Evolutionary conservation across 495 filamentous ascomycete species (phyloP).

Genomic region (Penicillium simplicissimum): DNA sequence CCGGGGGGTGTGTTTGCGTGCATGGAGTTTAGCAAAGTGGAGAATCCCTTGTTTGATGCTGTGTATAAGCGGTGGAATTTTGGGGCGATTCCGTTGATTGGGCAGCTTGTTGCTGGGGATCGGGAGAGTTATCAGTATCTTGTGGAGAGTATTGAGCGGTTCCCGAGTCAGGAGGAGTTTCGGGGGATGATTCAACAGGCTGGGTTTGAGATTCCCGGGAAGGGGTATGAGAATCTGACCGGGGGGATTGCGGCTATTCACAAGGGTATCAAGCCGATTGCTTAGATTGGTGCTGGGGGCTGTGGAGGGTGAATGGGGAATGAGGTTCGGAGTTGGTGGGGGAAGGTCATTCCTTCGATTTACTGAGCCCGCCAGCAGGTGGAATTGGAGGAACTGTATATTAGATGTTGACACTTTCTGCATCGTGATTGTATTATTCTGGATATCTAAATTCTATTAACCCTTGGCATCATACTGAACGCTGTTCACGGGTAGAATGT

Average conservation of each 20-base stretch:
- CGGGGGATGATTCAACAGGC: constrained; percentile 83
- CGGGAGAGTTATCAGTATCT: constrained; percentile 97
- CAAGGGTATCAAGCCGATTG: constrained; percentile 87
- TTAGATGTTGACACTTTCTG: background rate
- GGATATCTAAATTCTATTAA: background rate
- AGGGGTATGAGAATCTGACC: constrained; percentile 84
- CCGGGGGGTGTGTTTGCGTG: constrained; percentile 96
- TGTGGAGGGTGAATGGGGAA: constrained; percentile 1
- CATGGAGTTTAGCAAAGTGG: constrained; percentile 89
- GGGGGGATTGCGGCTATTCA: constrained; percentile 93
- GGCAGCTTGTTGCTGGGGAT: constrained; percentile 92
- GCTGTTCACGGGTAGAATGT: background rate
- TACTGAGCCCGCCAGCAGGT: background rate
- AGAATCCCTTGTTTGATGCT: constrained; percentile 70
- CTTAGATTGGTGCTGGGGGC: constrained; percentile 20
- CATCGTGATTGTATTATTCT: background rate
- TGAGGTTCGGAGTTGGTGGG: background rate
- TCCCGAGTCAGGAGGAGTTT: constrained; percentile 84
- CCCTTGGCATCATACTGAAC: background rate
- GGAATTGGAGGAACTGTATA: constrained; percentile 2
- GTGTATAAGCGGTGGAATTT: constrained; percentile 97
- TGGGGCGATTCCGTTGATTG: constrained; percentile 88
- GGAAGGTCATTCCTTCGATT: background rate
- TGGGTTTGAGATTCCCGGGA: constrained; percentile 80
- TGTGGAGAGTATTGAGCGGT: constrained; percentile 95